phyloP scores from a whole-genome alignment of 768 basidiomycete species.

The Auricularia cornea region DNA sequence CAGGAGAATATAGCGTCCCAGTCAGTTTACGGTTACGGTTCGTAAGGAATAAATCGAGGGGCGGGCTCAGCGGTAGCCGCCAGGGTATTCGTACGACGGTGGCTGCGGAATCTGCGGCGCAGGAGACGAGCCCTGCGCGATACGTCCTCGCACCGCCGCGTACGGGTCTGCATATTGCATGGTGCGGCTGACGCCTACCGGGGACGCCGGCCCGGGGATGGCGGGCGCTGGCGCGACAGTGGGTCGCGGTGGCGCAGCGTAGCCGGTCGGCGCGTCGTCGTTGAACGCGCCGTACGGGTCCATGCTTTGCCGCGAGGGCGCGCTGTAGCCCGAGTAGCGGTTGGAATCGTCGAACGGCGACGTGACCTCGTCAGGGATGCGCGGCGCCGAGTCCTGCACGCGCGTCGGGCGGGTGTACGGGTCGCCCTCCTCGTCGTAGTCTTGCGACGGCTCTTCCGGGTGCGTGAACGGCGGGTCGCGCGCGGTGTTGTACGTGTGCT shows the following conservation, averaged over 20 bases:
- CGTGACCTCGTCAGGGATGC: conserved; percentile 11
- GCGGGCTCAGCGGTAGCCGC: background rate
- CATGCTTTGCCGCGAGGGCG: conserved; percentile 49
- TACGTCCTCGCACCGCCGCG: conserved; percentile 63
- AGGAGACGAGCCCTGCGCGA: conserved; percentile 22
- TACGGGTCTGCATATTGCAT: conserved; percentile 94
- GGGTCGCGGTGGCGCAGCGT: conserved; percentile 23
- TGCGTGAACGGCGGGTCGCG: conserved; percentile 73
- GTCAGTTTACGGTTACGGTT: background rate
- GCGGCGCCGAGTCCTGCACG: background rate
- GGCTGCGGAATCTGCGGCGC: conserved; percentile 4
- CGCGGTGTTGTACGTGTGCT: conserved; percentile 29
- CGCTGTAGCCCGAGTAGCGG: conserved; percentile 33
- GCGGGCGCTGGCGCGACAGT: conserved; percentile 19
- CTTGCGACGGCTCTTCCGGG: conserved; percentile 29
- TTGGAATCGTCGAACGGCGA: conserved; percentile 33
- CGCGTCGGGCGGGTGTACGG: conserved; percentile 2
- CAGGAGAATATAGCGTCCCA: background rate
- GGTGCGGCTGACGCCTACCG: conserved; percentile 61
- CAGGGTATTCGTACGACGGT: conserved; percentile 7
- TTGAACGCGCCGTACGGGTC: conserved; percentile 89
- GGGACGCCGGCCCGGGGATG: conserved; percentile 28
- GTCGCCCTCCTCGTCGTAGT: conserved; percentile 14
- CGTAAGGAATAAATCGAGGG: background rate
- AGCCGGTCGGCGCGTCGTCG: conserved; percentile 76